Evolutionary conservation across 345 rosid genomes (phyloP), one percentile per base, ranked within the genome.

Genomic region (Microthlaspi erraticum): DNA sequence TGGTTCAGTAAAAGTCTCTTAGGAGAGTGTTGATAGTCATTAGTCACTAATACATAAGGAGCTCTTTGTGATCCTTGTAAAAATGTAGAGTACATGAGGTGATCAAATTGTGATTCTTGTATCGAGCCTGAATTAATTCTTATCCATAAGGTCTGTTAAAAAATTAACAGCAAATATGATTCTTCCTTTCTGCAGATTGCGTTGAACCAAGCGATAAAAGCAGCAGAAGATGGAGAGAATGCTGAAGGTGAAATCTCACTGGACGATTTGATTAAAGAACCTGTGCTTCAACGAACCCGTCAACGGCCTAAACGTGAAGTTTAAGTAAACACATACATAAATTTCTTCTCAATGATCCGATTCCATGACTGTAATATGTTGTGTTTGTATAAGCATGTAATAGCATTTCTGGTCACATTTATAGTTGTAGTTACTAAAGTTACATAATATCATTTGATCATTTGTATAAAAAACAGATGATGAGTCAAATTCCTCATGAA

Each of bases 221-320:
- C 81, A 55, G 89, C 79, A 38, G 83, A 83, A 2, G 83, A 81
- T 18, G 84, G 76, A 10, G 80, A 71, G 10, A 89, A 70, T 11
- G 77, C 64, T 16, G 79, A 56, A 11, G 76, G 66, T 51, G 86
- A 74, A 5, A 62, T 63, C 62, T 61, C 77, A 3, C 19, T 77
- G 23, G 83, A 84, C 61, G 79, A 84, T 70, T 52, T 75, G 68
- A 72, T 76, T 41, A 60, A 77, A 70, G 85, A 86, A 71, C 85
- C 87, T 3, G 88, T 71, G 16, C 66, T 80, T 74, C 83, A 81
- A 51, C 85, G 83, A 16, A 57, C 83, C 3, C 69, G 96, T 46
- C 85, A 87, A 72, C 86, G 98, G 17, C 98, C 98, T 42, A 92
- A 88, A 72, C 81, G 87, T 70, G 79, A 85, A 77, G 86, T 72